Conservation (phyloP, 805 yeast species). For the Yarrowia yakushimensis region DNA sequence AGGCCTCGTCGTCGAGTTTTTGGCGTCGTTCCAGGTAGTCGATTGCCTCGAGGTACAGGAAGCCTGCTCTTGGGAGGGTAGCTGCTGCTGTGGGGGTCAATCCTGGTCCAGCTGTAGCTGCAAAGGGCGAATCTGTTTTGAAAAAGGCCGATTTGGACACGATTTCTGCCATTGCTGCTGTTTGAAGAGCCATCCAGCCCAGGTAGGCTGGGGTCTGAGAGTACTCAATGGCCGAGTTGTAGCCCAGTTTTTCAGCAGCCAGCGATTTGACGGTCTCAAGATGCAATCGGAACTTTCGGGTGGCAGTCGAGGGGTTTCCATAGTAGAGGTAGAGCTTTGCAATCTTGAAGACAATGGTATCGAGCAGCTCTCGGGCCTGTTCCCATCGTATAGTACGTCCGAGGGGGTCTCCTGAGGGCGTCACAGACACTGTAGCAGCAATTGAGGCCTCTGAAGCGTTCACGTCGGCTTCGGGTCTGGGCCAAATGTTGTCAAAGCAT, state of each 20-base stretch:
- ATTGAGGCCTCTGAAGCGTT: neutral
- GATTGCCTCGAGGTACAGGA: slow-evolving; percentile 1
- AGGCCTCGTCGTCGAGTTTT: neutral
- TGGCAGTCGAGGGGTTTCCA: slow-evolving; percentile 57
- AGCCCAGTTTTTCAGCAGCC: slow-evolving; percentile 35
- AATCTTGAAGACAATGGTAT: slow-evolving; percentile 59
- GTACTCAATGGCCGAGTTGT: slow-evolving; percentile 34
- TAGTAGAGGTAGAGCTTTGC: slow-evolving; percentile 56
- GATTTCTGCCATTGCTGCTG: slow-evolving; percentile 54
- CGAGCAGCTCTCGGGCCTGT: slow-evolving; percentile 51
- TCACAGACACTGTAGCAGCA: slow-evolving; percentile 6
- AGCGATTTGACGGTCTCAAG: slow-evolving; percentile 48
- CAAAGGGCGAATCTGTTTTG: slow-evolving; percentile 9
- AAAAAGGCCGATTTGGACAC: neutral
- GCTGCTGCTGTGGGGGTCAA: neutral
- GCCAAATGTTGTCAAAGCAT: slow-evolving; percentile 37
- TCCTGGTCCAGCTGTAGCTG: slow-evolving; percentile 11
- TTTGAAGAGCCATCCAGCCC: slow-evolving; percentile 62
- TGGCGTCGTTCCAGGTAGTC: slow-evolving; percentile 1
- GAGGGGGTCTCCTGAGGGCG: slow-evolving; percentile 27
- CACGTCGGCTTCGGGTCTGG: slow-evolving; percentile 23
- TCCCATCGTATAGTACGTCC: slow-evolving; percentile 40
- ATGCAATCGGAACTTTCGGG: slow-evolving; percentile 63
- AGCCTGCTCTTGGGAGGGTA: slow-evolving; percentile 3
- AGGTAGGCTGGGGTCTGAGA: slow-evolving; percentile 31